Conservation (phyloP, 2,329 filamentous ascomycete genomes). For the Aspergillus oerlinghausenensis region DNA sequence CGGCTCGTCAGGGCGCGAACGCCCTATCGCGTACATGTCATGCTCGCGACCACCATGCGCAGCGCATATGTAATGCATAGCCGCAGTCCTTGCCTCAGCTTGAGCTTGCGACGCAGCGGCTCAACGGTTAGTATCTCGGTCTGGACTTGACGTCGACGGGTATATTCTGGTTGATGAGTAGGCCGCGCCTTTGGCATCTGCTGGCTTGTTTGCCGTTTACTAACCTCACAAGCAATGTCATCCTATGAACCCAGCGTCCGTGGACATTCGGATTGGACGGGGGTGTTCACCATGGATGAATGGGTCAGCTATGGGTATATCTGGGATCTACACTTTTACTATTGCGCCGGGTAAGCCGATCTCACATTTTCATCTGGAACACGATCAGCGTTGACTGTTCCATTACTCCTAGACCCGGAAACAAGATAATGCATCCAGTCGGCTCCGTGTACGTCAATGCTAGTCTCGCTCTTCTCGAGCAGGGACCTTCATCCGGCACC, state of each 20-base stretch:
- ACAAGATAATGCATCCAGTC: constrained; percentile 16
- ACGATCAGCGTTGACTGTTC: neutral
- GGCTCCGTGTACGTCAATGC: constrained; percentile 19
- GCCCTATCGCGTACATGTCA: constrained; percentile 17
- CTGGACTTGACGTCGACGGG: constrained; percentile 15
- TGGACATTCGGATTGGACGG: constrained; percentile 17
- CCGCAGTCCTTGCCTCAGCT: constrained; percentile 9
- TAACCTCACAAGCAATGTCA: constrained; percentile 12
- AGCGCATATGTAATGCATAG: constrained; percentile 9
- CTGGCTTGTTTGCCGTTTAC: neutral
- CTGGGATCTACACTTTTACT: constrained; percentile 17
- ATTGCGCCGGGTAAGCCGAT: constrained; percentile 17
- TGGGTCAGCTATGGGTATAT: constrained; percentile 18
- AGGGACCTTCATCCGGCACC: constrained; percentile 13
- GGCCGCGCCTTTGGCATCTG: neutral
- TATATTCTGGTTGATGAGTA: constrained; percentile 19
- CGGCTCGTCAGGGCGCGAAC: constrained; percentile 16
- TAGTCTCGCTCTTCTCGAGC: constrained; percentile 13
- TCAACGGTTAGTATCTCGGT: constrained; percentile 18
- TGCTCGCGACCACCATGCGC: constrained; percentile 4
- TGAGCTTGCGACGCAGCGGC: constrained; percentile 14
- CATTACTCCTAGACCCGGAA: constrained; percentile 10
- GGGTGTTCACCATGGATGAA: constrained; percentile 20
- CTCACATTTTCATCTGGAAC: neutral
- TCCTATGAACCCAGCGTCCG: constrained; percentile 18